Evolutionary conservation across 352 stramenopile species (phyloP).

Genomic region (Pythium folliculosum): DNA sequence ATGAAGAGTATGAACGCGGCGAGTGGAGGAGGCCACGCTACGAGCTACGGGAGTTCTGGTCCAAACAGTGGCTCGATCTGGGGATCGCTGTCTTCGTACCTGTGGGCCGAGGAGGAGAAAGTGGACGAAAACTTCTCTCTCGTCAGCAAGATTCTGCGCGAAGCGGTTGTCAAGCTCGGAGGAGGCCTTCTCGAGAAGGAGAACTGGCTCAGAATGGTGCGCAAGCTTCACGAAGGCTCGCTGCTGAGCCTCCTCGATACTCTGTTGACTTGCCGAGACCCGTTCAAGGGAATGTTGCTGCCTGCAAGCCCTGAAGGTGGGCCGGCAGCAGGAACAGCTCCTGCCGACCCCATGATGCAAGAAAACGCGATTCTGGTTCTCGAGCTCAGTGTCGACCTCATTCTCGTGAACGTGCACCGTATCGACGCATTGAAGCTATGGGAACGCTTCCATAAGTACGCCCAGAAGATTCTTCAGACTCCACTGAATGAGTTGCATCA

Average conservation of each 20-base stretch:
- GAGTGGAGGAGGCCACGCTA: slow-evolving; percentile 41
- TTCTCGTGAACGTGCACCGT: slow-evolving; percentile 83
- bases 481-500: slow-evolving; percentile 72
- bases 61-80: slow-evolving; percentile 62
- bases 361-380: slow-evolving; percentile 88
- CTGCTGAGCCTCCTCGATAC: slow-evolving; percentile 72
- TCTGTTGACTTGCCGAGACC: slow-evolving; percentile 70
- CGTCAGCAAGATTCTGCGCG: slow-evolving; percentile 78
- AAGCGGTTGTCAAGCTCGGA: slow-evolving; percentile 69
- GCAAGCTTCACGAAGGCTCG: slow-evolving; percentile 68
- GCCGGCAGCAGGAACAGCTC: neutral
- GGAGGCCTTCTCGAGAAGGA: slow-evolving; percentile 82
- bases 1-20: slow-evolving; percentile 77
- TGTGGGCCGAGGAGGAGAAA: slow-evolving; percentile 85
- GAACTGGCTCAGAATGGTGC: slow-evolving; percentile 83
- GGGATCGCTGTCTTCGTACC: slow-evolving; percentile 81
- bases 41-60: slow-evolving; percentile 20
- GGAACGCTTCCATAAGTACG: slow-evolving; percentile 82
- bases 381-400: slow-evolving; percentile 82
- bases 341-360: slow-evolving; percentile 83
- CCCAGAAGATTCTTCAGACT: slow-evolving; percentile 72
- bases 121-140: slow-evolving; percentile 78
- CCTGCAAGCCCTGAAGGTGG: slow-evolving; percentile 35
- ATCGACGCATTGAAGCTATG: slow-evolving; percentile 74
- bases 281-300: slow-evolving; percentile 78